Evolutionary conservation across 2,329 filamentous ascomycete species (phyloP).

Genomic region (Fusarium bulbicola): DNA sequence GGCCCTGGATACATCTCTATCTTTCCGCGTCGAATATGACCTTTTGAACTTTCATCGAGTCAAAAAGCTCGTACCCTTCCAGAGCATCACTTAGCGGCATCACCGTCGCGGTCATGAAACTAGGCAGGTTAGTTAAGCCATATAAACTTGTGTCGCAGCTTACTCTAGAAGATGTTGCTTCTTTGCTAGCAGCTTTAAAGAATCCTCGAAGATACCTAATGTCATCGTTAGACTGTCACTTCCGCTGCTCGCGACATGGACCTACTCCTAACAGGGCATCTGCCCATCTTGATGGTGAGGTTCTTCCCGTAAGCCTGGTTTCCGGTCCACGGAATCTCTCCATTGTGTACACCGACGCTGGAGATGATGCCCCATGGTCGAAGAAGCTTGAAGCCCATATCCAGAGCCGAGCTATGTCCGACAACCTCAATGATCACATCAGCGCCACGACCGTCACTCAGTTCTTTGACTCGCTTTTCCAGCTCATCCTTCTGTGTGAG

Average conservation of each 20-base stretch:
- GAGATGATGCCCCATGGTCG: conserved; percentile 75
- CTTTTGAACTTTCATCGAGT: conserved; percentile 74
- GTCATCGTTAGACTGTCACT: conserved; percentile 47
- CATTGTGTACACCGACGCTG: conserved; percentile 77
- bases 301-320: conserved; percentile 72
- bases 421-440: conserved; percentile 83
- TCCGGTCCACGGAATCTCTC: conserved; percentile 70
- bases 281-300: conserved; percentile 72
- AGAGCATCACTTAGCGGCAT: conserved; percentile 71
- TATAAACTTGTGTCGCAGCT: not conserved
- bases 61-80: conserved; percentile 73
- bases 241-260: conserved; percentile 34
- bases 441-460: conserved; percentile 81
- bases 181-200: conserved; percentile 10
- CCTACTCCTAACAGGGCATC: conserved; percentile 69
- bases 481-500: conserved; percentile 70
- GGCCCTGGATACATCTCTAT: too few relatives aligned
- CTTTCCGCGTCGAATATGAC: conserved; percentile 64
- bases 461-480: conserved; percentile 72
- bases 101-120: conserved; percentile 76
- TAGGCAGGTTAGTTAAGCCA: conserved; percentile 37
- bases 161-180: conserved; percentile 26
- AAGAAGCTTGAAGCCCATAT: conserved; percentile 69
- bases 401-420: conserved; percentile 70
- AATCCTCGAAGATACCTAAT: conserved; percentile 10